Evolutionary conservation across 441 rosid genomes (phyloP), one percentile per base, ranked within the genome.

Genomic region (Theobroma grandiflorum): DNA sequence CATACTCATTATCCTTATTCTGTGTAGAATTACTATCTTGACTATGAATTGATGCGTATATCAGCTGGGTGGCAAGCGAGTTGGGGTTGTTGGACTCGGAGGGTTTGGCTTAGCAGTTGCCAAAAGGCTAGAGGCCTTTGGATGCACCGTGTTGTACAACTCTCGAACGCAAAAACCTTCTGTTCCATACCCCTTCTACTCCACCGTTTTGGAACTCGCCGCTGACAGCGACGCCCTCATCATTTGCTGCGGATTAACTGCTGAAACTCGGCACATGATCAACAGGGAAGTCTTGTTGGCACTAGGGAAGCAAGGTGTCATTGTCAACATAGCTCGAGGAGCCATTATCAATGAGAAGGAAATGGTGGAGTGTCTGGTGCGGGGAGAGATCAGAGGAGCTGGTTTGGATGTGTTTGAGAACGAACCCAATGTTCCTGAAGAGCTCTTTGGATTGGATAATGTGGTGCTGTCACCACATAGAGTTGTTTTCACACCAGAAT

Each of bases 331-430:
- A 8, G 98, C 90, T 0, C 89, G 95, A 7, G 97, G 98, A 8
- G n/a, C 84, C 14, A 81, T 94, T 62, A 77, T 94, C 55, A 88
- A 93, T 45, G 94, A 94, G 88, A 72, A 88, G 77, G 90, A 89
- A 75, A 62, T 75, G 70, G 47, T 74, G 78, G 67, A 45, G 47
- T 81, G 86, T 62, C 57, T 90, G 68, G 72, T 74, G 62, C 71
- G 75, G 38, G 89, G 91, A 16, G 84, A 90, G 80, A 84, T 92
- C 4, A 84, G 84, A 11, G 96, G 94, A 8, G 95, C 92, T n/a
- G 92, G 94, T 38, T 84, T 92, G 64, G 95, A 92, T 80, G 94
- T 92, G 81, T 90, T 87, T 49, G 95, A 92, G 85, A 61, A 90
- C 22, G 93, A 90, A 79, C 90, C 91, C 37, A 14, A 72, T 72